These are phyloP conservation scores for Talaromyces adpressus DNA, from an alignment of 495 filamentous ascomycete genomes.

Conservation along the genomic window DNA sequence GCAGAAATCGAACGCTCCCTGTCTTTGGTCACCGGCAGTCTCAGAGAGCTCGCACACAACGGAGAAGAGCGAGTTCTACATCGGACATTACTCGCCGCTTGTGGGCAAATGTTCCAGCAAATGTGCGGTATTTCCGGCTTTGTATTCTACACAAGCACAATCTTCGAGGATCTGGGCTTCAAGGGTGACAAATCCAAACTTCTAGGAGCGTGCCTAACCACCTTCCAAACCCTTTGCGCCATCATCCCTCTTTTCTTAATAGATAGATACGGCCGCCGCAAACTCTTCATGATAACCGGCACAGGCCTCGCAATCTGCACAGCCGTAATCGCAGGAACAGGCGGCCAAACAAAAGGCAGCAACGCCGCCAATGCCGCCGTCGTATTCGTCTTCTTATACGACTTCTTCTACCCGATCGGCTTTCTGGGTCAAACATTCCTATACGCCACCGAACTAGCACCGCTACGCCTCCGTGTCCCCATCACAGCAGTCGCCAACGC, in stretches of 20 bases:
- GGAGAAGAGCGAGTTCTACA: conserved; percentile 21
- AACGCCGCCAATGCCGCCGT: conserved; percentile 27
- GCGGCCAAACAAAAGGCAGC: conserved; percentile 26
- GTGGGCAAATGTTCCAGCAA: conserved; percentile 37
- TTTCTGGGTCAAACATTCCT: conserved; percentile 49
- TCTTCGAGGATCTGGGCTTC: conserved; percentile 28
- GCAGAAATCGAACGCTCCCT: conserved; percentile 31
- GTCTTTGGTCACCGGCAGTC: conserved; percentile 25
- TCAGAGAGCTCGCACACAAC: conserved; percentile 18
- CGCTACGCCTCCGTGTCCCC: conserved; percentile 42
- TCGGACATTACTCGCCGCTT: conserved; percentile 27
- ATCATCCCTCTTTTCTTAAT: conserved; percentile 38
- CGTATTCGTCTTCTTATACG: conserved; percentile 50
- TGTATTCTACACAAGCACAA: conserved; percentile 25
- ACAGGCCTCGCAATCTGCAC: conserved; percentile 33
- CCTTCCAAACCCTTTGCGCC: conserved; percentile 44
- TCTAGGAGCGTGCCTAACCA: conserved; percentile 31
- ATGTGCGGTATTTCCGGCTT: conserved; percentile 34
- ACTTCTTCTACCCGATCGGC: conserved; percentile 47
- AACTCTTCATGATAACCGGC: conserved; percentile 40
- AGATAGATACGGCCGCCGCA: conserved; percentile 40
- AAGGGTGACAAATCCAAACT: conserved; percentile 19
- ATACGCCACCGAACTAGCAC: conserved; percentile 49
- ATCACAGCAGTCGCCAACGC: conserved; percentile 43
- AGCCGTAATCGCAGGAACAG: conserved; percentile 34